Base-by-base conservation (phyloP, 257 asterid species). In the Cinchona pubescens region DNA sequence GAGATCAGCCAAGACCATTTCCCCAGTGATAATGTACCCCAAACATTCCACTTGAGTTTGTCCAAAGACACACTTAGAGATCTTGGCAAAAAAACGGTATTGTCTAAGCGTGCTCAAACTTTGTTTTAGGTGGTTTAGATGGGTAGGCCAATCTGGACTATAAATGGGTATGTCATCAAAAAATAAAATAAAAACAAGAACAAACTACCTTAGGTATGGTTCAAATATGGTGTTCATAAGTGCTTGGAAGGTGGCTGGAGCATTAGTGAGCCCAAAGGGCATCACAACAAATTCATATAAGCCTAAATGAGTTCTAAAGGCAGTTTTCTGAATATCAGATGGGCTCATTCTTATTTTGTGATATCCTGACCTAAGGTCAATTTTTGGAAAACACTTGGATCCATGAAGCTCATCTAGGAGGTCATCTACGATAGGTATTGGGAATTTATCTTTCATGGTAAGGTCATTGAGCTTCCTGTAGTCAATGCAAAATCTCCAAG, bases 141-240 rank as follows among this genome's bases (percentile, higher is more conserved):
- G 64, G 7, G 34, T 23, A 0, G 3, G 32, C 34, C 23, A 0
- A 23, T 14, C 2, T 1, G 34, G 64, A 32, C 64, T 49, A 16
- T 51, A 71, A 0, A 71, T 48, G 7, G 53, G 11, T 3, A 71
- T 71, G 18, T 71, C 75, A 35, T 71, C 65, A 15, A 71, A 71
- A 10, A 71, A n/a, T 40, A 71, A 9, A 71, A 65, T 2, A 71
- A 35, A 6, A 71, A n/a, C n/a, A n/a, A n/a, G n/a, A n/a, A n/a
- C 25, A n/a, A 49, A 71, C 5, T 71, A 15, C 1, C 75, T 3
- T 0, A 71, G 65, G 23, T 38, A 51, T 2, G 48, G 49, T 19
- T 29, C 4, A 14, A 71, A 53, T 5, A 51, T 12, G 3, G 9
- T 30, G 34, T 32, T 71, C 65, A 51, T 71, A 0, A 16, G 16